These are phyloP conservation scores for Primulina eburnea DNA, from an alignment of 257 asterid genomes.

Conservation along the genomic window DNA sequence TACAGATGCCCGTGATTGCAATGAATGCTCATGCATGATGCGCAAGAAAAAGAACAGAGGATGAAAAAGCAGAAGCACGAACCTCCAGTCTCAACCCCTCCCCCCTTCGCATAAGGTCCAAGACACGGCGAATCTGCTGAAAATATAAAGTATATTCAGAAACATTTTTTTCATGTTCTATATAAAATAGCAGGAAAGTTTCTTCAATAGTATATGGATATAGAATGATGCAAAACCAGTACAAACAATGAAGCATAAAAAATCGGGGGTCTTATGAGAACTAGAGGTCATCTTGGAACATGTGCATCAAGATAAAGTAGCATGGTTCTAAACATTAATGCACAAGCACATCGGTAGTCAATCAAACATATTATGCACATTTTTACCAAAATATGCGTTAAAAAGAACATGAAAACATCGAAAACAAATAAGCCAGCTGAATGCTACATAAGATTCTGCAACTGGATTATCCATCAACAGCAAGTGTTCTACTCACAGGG, in stretches of 20 bases:
- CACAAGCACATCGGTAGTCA: neutral
- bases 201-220: neutral
- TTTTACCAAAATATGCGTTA: neutral
- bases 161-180: neutral
- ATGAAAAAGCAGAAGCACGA: constrained; percentile 23
- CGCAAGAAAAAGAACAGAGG: neutral
- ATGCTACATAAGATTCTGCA: neutral
- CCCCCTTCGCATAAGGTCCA: constrained; percentile 93
- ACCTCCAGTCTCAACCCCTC: constrained; percentile 89
- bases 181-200: neutral
- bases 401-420: neutral
- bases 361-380: neutral
- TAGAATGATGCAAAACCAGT: neutral
- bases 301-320: neutral
- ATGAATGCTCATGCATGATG: neutral
- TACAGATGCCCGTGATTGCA: neutral
- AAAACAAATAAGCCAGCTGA: neutral
- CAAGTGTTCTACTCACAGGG: neutral
- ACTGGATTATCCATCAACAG: neutral
- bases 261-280: neutral
- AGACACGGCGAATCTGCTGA: constrained; percentile 87
- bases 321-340: neutral
- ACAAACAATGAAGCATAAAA: neutral
- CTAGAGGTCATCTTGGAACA: neutral
- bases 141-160: constrained; percentile 4